Conservation (phyloP, 2,329 filamentous ascomycete genomes). For the Alternaria sp. region DNA sequence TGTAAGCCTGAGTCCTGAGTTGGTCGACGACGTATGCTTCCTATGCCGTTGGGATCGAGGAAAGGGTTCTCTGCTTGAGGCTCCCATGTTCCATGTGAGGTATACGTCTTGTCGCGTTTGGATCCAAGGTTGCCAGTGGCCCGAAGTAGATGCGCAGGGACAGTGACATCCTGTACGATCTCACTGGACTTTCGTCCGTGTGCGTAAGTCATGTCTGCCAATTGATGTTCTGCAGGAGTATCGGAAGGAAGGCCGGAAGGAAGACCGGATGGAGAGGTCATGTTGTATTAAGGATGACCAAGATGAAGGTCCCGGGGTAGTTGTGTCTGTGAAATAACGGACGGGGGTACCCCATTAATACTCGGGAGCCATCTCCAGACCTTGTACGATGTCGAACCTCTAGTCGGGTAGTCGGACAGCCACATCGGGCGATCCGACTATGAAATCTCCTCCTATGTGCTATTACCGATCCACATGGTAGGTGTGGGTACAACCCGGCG, state of each 20-base stretch:
- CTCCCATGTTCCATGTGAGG: constrained; percentile 19
- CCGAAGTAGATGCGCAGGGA: constrained; percentile 31
- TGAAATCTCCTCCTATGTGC: constrained; percentile 4
- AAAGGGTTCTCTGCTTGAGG: constrained; percentile 19
- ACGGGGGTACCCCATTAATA: constrained; percentile 8
- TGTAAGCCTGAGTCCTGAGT: constrained; percentile 3
- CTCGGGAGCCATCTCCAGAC: constrained; percentile 7
- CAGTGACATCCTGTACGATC: constrained; percentile 22
- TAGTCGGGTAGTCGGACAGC: constrained; percentile 5
- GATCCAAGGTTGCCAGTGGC: constrained; percentile 22
- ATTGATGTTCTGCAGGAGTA: background rate
- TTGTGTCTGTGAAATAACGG: background rate
- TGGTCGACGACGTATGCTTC: constrained; percentile 10
- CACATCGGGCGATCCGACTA: constrained; percentile 8
- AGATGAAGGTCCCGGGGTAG: background rate
- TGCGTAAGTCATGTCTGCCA: background rate
- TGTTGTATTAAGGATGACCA: background rate
- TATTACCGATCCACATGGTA: constrained; percentile 8
- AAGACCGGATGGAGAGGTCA: constrained; percentile 5
- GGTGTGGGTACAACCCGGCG: constrained; percentile 1
- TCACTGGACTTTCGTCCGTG: constrained; percentile 7
- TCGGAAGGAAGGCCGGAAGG: background rate
- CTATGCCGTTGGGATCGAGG: constrained; percentile 13
- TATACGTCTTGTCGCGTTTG: constrained; percentile 17
- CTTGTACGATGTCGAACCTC: constrained; percentile 2